A percentile compares a stretch with the other conserved stretches of the same genome.
phyloP scores from a whole-genome alignment of 2,329 filamentous ascomycete genomes.

The Apiospora aurea region DNA sequence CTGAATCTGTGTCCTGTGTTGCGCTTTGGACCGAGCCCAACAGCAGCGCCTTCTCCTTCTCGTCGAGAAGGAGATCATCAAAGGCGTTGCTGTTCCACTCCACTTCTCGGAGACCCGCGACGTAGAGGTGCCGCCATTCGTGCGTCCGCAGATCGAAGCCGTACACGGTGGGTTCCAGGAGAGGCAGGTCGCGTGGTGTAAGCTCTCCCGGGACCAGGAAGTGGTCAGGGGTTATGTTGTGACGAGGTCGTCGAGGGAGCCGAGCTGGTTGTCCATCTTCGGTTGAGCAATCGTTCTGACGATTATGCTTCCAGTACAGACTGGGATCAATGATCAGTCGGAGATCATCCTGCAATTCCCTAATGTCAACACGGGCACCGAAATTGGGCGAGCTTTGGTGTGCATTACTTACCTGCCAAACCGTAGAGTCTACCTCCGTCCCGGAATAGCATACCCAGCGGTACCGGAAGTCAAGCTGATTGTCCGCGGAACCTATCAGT shows the following conservation, averaged over 20 bases:
- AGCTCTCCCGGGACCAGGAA: neutral
- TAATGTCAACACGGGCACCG: neutral
- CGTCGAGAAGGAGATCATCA: neutral
- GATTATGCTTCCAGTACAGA: neutral
- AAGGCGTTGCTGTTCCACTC: neutral
- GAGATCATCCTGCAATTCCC: neutral
- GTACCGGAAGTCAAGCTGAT: neutral
- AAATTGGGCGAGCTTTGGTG: no score
- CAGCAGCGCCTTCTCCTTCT: neutral
- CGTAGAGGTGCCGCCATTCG: slow-evolving; percentile 9
- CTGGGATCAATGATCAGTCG: neutral
- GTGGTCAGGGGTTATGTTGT: no score
- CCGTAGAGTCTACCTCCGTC: neutral
- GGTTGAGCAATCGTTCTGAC: neutral
- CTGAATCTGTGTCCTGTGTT: neutral
- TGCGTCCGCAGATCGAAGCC: slow-evolving; percentile 1
- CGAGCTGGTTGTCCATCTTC: no score
- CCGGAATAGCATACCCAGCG: slow-evolving; percentile 5
- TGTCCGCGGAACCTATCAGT: neutral
- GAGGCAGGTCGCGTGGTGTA: neutral
- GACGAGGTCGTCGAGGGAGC: neutral
- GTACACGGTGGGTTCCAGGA: neutral
- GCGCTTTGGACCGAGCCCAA: neutral
- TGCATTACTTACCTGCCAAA: neutral
- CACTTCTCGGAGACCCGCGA: neutral